Conservation (phyloP, 2,329 filamentous ascomycete genomes). For the Talaromyces sp. region DNA sequence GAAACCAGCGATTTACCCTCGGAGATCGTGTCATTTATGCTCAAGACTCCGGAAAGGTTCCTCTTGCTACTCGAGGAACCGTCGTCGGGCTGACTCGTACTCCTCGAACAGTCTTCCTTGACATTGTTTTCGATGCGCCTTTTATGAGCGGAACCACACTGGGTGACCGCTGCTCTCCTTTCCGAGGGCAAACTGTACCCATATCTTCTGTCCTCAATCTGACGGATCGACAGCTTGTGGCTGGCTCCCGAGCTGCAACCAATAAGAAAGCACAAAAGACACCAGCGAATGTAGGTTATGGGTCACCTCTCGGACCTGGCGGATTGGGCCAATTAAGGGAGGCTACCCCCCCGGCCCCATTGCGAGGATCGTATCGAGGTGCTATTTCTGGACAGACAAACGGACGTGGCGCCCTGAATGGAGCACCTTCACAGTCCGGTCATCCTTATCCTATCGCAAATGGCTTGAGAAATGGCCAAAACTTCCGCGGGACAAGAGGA, state of each 20-base stretch:
- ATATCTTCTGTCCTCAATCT: constrained; percentile 86
- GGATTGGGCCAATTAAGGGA: constrained; percentile 59
- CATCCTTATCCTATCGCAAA: constrained; percentile 30
- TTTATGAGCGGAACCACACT: constrained; percentile 98
- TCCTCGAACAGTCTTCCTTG: constrained; percentile 73
- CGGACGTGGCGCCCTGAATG: constrained; percentile 23
- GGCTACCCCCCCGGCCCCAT: constrained; percentile 54
- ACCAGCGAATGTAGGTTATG: constrained; percentile 48
- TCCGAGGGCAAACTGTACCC: constrained; percentile 89
- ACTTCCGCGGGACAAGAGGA: constrained; percentile 35
- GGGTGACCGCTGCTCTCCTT: constrained; percentile 83
- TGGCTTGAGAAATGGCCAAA: constrained; percentile 22
- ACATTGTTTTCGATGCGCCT: constrained; percentile 87
- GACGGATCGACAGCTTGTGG: constrained; percentile 74
- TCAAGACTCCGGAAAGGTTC: constrained; percentile 88
- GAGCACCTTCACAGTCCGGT: constrained; percentile 28
- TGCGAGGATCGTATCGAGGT: constrained; percentile 57
- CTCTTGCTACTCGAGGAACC: constrained; percentile 85
- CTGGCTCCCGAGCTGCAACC: constrained; percentile 43
- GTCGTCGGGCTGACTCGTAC: constrained; percentile 94
- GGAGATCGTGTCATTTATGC: constrained; percentile 93
- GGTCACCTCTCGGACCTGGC: constrained; percentile 54
- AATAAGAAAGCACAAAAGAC: constrained; percentile 53
- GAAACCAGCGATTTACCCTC: constrained; percentile 75
- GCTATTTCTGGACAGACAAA: constrained; percentile 50